These are phyloP conservation scores for Apiotrichum akiyoshidainum DNA, from an alignment of 1,284 basidiomycete species.

Conservation along the genomic window DNA sequence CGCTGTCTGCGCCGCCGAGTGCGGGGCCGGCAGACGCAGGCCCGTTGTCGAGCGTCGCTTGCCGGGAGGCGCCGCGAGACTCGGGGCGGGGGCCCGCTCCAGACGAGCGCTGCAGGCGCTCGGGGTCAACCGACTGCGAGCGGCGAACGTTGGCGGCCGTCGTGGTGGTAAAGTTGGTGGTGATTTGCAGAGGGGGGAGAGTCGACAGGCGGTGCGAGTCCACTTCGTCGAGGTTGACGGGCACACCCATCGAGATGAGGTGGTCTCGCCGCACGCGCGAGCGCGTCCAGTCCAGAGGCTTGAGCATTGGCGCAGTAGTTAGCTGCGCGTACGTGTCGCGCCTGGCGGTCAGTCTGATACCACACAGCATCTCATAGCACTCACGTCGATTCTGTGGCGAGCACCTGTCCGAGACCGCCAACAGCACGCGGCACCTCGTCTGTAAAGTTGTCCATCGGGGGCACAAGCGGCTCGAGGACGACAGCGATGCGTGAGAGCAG, in stretches of 20 bases:
- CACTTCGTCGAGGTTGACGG: constrained; percentile 88
- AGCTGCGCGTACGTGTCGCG: constrained; percentile 69
- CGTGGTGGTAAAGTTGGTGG: constrained; percentile 51
- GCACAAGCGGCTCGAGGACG: constrained; percentile 63
- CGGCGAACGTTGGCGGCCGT: constrained; percentile 63
- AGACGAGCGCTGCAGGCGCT: constrained; percentile 7
- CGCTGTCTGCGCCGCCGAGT: constrained; percentile 48
- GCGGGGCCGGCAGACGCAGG: constrained; percentile 60
- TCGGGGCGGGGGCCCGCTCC: no score
- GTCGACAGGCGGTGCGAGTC: constrained; percentile 67
- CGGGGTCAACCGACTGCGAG: constrained; percentile 42
- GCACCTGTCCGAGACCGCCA: constrained; percentile 71
- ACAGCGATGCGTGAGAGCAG: constrained; percentile 63
- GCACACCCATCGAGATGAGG: constrained; percentile 81
- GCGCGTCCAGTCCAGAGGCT: constrained; percentile 85
- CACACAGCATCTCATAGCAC: constrained; percentile 4
- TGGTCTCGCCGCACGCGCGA: constrained; percentile 83
- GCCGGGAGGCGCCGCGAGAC: no score
- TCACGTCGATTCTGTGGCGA: constrained; percentile 65
- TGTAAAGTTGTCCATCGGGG: constrained; percentile 55
- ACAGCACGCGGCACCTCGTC: constrained; percentile 72
- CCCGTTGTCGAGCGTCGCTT: neutral
- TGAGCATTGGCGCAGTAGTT: constrained; percentile 53
- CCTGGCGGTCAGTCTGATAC: constrained; percentile 52
- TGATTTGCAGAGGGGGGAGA: constrained; percentile 73